phyloP scores from a whole-genome alignment of 1,284 basidiomycete species.

The Ustilago tritici region DNA sequence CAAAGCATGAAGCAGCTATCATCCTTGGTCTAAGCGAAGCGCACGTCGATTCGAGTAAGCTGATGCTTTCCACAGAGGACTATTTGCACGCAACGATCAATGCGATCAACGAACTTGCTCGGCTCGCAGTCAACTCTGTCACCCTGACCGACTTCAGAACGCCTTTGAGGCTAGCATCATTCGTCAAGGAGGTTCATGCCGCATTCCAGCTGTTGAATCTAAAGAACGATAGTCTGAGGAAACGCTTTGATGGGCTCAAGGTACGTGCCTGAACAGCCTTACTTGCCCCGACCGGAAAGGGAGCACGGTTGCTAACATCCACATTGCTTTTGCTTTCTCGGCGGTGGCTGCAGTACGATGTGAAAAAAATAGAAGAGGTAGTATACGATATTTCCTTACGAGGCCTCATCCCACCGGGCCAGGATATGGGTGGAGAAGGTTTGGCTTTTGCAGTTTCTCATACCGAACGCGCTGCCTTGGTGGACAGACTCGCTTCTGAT shows the following conservation, averaged over 20 bases:
- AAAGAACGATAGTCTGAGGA: slow-evolving; percentile 66
- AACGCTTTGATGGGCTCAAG: slow-evolving; percentile 67
- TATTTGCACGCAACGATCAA: slow-evolving; percentile 63
- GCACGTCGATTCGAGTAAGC: neutral
- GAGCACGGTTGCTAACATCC: no score
- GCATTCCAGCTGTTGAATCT: slow-evolving; percentile 68
- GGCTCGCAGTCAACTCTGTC: slow-evolving; percentile 53
- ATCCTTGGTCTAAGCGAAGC: slow-evolving; percentile 30
- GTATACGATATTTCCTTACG: slow-evolving; percentile 66
- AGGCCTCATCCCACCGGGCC: slow-evolving; percentile 32
- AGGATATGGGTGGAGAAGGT: slow-evolving; percentile 12
- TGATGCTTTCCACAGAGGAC: slow-evolving; percentile 60
- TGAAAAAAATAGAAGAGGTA: slow-evolving; percentile 68
- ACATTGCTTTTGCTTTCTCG: neutral
- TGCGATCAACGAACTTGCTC: slow-evolving; percentile 61
- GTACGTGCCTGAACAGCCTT: no score
- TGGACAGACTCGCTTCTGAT: neutral
- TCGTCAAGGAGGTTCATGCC: slow-evolving; percentile 66
- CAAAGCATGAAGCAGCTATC: slow-evolving; percentile 33
- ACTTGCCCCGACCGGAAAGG: no score
- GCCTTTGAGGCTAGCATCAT: slow-evolving; percentile 54
- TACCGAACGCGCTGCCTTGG: neutral
- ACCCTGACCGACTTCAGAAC: slow-evolving; percentile 59
- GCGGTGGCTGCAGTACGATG: slow-evolving; percentile 59
- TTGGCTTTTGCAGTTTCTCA: slow-evolving; percentile 19